Evolutionary conservation across 192 early-diverging fungal genomes (phyloP).

Genomic region (Podila minutissima): DNA sequence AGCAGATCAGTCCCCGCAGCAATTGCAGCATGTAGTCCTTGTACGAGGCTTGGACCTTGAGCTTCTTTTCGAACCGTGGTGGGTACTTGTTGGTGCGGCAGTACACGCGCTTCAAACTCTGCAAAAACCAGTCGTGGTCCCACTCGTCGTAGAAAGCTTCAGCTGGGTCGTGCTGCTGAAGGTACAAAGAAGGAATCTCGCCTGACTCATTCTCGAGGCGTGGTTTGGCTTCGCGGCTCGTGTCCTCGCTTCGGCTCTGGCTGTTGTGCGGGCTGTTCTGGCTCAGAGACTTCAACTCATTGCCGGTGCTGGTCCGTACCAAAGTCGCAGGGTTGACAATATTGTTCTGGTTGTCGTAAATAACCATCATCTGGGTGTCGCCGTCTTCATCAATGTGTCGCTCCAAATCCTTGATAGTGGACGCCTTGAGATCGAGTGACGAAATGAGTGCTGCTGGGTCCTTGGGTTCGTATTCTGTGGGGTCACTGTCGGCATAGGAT

Average conservation of each 20-base stretch:
- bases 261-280: neutral
- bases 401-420: slow-evolving; percentile 9
- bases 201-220: neutral
- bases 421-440: slow-evolving; percentile 4
- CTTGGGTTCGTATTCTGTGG: neutral
- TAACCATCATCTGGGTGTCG: slow-evolving; percentile 13
- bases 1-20: slow-evolving; percentile 1
- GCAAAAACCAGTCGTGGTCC: slow-evolving; percentile 23
- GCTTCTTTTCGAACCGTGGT: slow-evolving; percentile 17
- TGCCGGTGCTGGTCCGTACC: neutral
- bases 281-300: neutral
- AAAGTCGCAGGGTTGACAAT: slow-evolving; percentile 6
- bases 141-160: slow-evolving; percentile 17
- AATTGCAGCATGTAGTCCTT: slow-evolving; percentile 31
- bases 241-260: neutral
- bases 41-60: slow-evolving; percentile 14
- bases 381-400: neutral
- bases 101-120: slow-evolving; percentile 5
- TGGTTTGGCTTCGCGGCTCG: neutral
- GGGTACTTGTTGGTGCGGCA: slow-evolving; percentile 16
- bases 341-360: slow-evolving; percentile 21
- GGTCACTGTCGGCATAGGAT: neutral
- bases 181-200: neutral
- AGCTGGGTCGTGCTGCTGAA: neutral
- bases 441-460: neutral